Evolutionary conservation across 164 flowering plant genomes (phyloP), one percentile per base, ranked within the genome.

Genomic region (Pachysandra terminalis): DNA sequence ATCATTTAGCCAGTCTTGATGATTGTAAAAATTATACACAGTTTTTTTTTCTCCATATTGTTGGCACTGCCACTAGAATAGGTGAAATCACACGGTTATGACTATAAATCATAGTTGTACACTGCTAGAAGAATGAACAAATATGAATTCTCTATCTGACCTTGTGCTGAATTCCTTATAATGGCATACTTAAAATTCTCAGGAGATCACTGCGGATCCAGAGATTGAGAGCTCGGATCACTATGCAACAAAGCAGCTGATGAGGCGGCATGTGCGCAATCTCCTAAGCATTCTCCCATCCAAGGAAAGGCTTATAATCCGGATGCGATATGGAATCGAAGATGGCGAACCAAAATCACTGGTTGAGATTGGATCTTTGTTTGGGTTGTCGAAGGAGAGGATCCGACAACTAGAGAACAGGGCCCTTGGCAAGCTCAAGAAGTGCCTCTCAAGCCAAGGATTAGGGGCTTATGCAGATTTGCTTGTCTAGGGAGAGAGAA

Each of bases 181-280:
- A 27, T 67, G 21, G 37, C 7, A 32, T 7, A 5, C 14, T 67
- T 60, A 45, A 56, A 61, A 54, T 24, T 62, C 63, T 59, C 89
- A 95, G 99, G 94, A 89, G 68, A 71, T 89, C 45, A 92, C 90
- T n/a, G 88, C 96, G 28, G 97, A 95, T 72, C 70, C 82, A 5
- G 65, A 69, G 37, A 63, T 83, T 60, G 98, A 90, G 80, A 74
- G 19, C 64, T 93, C 96, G 27, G 91, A 82, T 17, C 63, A 75
- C 16, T 67, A 74, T 32, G 88, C 83, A 14, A 62, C 73, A 17
- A 95, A 87, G 75, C 83, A 90, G 66, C 58, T 88, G 65, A 95
- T 95, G 99, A 81, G 95, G 81, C 76, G 65, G 27, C 97, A 95
- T 60, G 76, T 90, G 1, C 87, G 81, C 26, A 77, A 74, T 71